Base-by-base conservation (phyloP, 192 early-diverging fungal species). In the Geranomyces variabilis region DNA sequence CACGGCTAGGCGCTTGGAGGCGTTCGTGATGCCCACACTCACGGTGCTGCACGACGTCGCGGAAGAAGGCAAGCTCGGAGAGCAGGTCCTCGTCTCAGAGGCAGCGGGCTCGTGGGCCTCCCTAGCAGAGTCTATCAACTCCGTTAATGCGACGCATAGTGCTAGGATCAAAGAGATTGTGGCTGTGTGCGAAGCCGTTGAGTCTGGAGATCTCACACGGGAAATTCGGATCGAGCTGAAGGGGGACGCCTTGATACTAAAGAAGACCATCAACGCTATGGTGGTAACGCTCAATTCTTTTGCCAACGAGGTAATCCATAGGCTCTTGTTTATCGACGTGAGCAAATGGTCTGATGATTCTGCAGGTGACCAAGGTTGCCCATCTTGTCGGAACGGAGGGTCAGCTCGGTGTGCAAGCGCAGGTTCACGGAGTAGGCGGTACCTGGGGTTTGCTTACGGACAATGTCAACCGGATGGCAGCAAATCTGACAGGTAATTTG, bases 381-480 rank as follows among this genome's bases (percentile, higher is more conserved):
- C 74, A 71, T 21, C 84, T 88, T 63, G 89, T 91, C 53, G 89
- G 89, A 17, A 91, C 88, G 5, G 88, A 91, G 5, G 89, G 89
- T 7, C 81, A 80, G 29, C 81, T 91, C 8, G 89, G 89, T 26
- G 89, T 87, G 2, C 82, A 88, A 60, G 89, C 89, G 0, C 49
- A 77, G 1, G 87, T 89, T 0, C 77, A 80, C 7, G 83, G 79
- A 51, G 90, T 91, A 6, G 83, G 80, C 36, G 90, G 90, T 0
- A 83, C 83, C 3, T 91, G 90, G 90, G 86, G 80, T 34, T 78
- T 83, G 22, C 81, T 91, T 0, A 91, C 90, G 0, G 84, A 88
- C 29, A 91, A 88, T 43, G 90, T 91, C 63, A 91, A 91, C 75
- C 75, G 68, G 13, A 89, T 91, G 90, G 90, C 90, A 0, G 66